phyloP scores from a whole-genome alignment of 2,329 filamentous ascomycete species.

The Apiospora saccharicola region DNA sequence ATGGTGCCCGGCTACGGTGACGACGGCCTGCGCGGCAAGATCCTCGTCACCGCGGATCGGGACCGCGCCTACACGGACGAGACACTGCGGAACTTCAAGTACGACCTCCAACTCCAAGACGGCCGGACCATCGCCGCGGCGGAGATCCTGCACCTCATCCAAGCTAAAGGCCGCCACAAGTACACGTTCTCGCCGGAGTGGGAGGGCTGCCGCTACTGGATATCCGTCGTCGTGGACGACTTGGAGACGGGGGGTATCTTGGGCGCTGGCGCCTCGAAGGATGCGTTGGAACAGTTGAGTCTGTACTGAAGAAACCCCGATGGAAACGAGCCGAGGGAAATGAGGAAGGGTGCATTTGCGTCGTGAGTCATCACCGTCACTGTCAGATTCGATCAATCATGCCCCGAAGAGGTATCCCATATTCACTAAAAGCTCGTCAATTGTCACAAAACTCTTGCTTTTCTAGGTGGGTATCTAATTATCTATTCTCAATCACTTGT shows the following conservation, averaged over 20 bases:
- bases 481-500: too few species aligned
- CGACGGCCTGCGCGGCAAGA: background rate
- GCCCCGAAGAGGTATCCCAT: too few species aligned
- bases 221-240: background rate
- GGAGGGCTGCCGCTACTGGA: background rate
- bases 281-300: background rate
- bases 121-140: background rate
- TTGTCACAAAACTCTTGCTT: too few species aligned
- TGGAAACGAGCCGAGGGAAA: background rate
- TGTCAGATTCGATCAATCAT: background rate
- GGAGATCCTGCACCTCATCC: background rate
- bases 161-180: background rate
- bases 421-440: too few species aligned
- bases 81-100: background rate
- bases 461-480: background rate
- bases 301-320: background rate
- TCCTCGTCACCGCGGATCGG: background rate
- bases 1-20: constrained; percentile 4
- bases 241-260: background rate
- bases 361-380: background rate
- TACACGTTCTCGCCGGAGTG: background rate
- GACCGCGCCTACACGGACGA: background rate
- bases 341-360: background rate
- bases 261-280: background rate
- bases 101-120: background rate